Evolutionary conservation across 352 stramenopile species (phyloP), one percentile per base, ranked within the genome.

Genomic region (Phytophthora constricta): DNA sequence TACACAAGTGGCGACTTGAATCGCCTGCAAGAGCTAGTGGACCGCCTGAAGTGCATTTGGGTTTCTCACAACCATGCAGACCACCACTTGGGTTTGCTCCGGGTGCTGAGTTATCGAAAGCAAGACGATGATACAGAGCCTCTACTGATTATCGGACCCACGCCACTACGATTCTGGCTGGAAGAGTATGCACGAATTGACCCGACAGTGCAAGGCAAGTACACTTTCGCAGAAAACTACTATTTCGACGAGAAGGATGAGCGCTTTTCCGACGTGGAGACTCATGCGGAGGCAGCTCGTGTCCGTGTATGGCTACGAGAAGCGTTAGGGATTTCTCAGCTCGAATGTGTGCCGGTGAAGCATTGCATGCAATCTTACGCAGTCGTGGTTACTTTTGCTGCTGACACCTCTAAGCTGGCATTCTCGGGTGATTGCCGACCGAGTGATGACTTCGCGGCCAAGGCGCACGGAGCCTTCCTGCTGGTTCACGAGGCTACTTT

Each of bases 401-500:
- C 87, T 19, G 69, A 80, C 31, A 74, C 76, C 16, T 88, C 87
- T 58, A 95, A 96, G 65, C 67, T 99, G 3, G 91, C 88, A 3
- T 99, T 99, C 76, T 98, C 91, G 39, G 97, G 97, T 16, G 97
- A 99, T 68, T 98, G 95, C 60, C 92, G 96, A 3, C 96, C 97
- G 1, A 98, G 93, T 27, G 72, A 84, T 5, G 51, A 73, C 17
- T 68, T 93, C 16, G 86, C 83, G 2, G 22, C 65, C 2, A 90
- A 85, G 56, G 87, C 77, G 1, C 72, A 68, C n/a, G 77, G 75
- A 16, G 82, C 75, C 65, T 91, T 90, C 84, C 54, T 99, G 31
- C 80, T 99, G 13, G 97, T 99, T 57, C 97, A 99, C 65, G 97
- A 99, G 77, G 97, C 97, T 26, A 99, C 97, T 1, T 99, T 99